phyloP scores from a whole-genome alignment of 306 rosid genomes.

The Arachis stenosperma region DNA sequence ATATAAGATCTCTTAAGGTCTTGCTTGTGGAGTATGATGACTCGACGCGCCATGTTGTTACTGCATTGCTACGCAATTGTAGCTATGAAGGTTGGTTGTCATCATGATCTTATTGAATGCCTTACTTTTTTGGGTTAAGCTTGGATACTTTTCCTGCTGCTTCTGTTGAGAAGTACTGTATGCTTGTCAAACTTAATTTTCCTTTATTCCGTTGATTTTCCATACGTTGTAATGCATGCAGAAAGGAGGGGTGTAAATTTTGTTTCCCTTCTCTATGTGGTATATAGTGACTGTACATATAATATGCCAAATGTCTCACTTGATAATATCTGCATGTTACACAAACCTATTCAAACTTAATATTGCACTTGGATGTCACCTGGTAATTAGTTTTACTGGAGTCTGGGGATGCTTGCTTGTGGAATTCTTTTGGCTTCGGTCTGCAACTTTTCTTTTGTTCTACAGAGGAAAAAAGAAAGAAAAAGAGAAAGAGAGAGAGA shows the following conservation, averaged over 20 bases:
- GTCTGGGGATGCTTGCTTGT: no score
- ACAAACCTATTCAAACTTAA: no score
- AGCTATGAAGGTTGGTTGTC: conserved; percentile 80
- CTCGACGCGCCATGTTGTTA: conserved; percentile 83
- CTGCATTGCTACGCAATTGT: conserved; percentile 94
- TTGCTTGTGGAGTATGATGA: conserved; percentile 88
- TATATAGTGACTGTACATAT: no score
- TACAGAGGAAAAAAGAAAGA: no score
- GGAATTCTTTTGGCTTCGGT: no score
- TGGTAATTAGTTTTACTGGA: no score
- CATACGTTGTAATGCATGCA: not conserved
- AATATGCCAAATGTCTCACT: no score
- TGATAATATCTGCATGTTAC: no score
- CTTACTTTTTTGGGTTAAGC: conserved; percentile 11
- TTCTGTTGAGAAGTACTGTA: not conserved
- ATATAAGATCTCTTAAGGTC: conserved; percentile 81
- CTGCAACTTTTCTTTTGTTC: no score
- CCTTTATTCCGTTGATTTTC: conserved; percentile 18
- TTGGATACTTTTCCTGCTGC: not conserved
- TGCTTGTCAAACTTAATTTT: conserved; percentile 14
- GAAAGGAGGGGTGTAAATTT: not conserved
- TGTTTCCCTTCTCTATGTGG: conserved; percentile 1
- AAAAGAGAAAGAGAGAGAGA: no score
- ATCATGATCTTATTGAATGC: conserved; percentile 1
- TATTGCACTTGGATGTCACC: no score